Conservation (phyloP, 257 asterid genomes). For the Handroanthus guayacan region DNA sequence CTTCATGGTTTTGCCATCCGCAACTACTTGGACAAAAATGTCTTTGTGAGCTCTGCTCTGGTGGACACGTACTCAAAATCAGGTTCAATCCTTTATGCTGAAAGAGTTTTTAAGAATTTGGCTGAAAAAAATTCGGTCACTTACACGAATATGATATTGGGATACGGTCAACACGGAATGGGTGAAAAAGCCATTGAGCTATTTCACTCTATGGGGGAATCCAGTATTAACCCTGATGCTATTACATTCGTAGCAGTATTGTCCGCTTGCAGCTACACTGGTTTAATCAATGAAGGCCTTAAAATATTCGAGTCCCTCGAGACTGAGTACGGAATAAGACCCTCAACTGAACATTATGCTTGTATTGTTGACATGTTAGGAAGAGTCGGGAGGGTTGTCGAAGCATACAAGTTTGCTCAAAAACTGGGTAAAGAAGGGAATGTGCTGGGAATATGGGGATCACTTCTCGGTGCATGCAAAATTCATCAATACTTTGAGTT, state of each 20-base stretch:
- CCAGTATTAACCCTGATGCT: conserved; percentile 58
- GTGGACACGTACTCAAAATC: conserved; percentile 94
- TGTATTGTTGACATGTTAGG: conserved; percentile 90
- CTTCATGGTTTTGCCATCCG: conserved; percentile 75
- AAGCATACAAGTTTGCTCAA: conserved; percentile 72
- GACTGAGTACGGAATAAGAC: conserved; percentile 57
- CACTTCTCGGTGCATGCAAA: conserved; percentile 82
- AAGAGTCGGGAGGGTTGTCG: conserved; percentile 83
- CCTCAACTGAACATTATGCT: conserved; percentile 74
- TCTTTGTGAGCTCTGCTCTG: conserved; percentile 79
- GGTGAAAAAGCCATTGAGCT: conserved; percentile 69
- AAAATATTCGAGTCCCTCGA: conserved; percentile 71
- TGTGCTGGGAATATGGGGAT: conserved; percentile 79
- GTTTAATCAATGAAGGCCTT: conserved; percentile 74
- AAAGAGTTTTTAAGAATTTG: conserved; percentile 58
- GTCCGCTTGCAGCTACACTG: conserved; percentile 84
- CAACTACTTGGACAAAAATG: conserved; percentile 61
- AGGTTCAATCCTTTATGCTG: conserved; percentile 71
- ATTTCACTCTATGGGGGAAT: conserved; percentile 60
- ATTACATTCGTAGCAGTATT: conserved; percentile 71
- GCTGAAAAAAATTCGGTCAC: conserved; percentile 73
- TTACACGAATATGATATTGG: conserved; percentile 86
- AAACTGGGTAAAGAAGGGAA: conserved; percentile 62
- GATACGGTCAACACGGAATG: conserved; percentile 93
- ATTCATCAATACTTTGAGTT: conserved; percentile 68